Evolutionary conservation across 1,139 yeast genomes (phyloP).

Genomic region (Nakaseomyces nivariensis): DNA sequence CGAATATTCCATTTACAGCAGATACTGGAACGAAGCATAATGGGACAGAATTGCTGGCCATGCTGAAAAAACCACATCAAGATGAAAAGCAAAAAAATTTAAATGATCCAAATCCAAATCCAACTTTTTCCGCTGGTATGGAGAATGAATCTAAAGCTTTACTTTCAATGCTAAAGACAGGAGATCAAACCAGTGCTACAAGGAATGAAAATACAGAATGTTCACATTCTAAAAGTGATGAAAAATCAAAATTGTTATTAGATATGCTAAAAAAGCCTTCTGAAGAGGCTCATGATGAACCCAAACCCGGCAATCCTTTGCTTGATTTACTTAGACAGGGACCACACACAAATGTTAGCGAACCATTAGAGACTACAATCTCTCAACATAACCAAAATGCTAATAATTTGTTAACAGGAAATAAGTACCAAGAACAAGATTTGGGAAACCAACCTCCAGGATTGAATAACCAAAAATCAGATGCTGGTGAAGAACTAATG

Average conservation of each 20-base stretch:
- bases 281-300: background rate
- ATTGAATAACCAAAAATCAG: background rate
- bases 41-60: slow-evolving; percentile 2
- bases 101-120: background rate
- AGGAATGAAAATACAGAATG: background rate
- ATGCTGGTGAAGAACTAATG: slow-evolving; percentile 9
- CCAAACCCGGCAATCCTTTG: background rate
- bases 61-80: slow-evolving; percentile 2
- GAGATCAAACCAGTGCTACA: background rate
- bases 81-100: background rate
- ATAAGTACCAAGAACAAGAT: background rate
- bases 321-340: background rate
- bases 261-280: slow-evolving; percentile 7
- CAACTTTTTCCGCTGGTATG: background rate
- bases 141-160: background rate
- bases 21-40: background rate
- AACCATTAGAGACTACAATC: background rate
- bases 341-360: background rate
- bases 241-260: background rate
- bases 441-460: slow-evolving; percentile 4
- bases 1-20: background rate
- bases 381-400: background rate
- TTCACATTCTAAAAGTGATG: background rate
- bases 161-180: background rate
- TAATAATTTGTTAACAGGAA: background rate